phyloP scores from a whole-genome alignment of 768 basidiomycete species.

The Leccinum boreale region DNA sequence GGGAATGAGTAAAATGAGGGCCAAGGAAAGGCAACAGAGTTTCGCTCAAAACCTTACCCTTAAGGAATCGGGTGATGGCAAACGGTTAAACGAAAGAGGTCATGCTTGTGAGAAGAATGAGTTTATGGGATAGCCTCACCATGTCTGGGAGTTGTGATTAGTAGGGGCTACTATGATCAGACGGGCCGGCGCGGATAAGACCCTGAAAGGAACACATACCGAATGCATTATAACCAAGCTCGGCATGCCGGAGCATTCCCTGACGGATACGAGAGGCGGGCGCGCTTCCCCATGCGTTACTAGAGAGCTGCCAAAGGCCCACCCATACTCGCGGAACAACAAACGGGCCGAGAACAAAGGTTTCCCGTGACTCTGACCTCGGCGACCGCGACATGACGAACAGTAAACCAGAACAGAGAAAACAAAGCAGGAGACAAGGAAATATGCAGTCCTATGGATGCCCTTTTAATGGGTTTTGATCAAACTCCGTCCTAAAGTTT shows the following conservation, averaged over 20 bases:
- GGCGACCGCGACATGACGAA: conserved; percentile 20
- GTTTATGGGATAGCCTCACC: conserved; percentile 33
- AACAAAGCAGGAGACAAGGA: conserved; percentile 6
- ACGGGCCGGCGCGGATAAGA: conserved; percentile 5
- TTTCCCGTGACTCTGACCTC: conserved; percentile 34
- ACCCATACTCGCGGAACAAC: conserved; percentile 65
- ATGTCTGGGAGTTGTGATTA: conserved; percentile 41
- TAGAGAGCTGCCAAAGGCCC: conserved; percentile 84
- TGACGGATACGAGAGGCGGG: conserved; percentile 60
- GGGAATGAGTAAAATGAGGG: conserved; percentile 12
- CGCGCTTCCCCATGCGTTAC: conserved; percentile 81
- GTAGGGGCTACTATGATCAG: conserved; percentile 1
- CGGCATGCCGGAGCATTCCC: conserved; percentile 63
- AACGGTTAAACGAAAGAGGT: background rate
- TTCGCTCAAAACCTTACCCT: conserved; percentile 24
- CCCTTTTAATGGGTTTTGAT: conserved; percentile 25
- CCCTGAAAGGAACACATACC: conserved; percentile 28
- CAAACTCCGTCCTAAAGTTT: conserved; percentile 31
- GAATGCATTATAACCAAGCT: conserved; percentile 49
- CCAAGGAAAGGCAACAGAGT: background rate
- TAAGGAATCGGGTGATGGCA: conserved; percentile 3
- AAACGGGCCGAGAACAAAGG: conserved; percentile 55
- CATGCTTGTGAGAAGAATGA: conserved; percentile 16
- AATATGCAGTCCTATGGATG: conserved; percentile 3
- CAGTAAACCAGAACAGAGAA: conserved; percentile 3